Base-by-base conservation (phyloP, 352 stramenopile genomes). In the Phytophthora parvispora region DNA sequence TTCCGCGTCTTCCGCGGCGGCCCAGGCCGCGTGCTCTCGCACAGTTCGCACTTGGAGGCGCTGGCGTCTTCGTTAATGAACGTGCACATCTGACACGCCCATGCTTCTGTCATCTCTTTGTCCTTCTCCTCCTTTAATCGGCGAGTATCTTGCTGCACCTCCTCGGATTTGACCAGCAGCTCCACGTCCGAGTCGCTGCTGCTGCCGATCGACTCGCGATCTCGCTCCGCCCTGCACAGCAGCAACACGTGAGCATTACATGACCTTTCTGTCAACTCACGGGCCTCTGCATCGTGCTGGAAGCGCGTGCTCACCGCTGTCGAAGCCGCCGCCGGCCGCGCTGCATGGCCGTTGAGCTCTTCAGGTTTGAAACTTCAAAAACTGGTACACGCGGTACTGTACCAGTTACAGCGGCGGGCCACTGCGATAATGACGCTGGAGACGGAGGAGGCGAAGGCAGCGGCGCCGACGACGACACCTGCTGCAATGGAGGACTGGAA, bases 21-120 rank as follows among this genome's bases (percentile, higher is more conserved):
- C 31, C 45, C 72, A 24, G 63, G 55, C 18, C 75, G 73, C n/a
- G 58, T 48, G 13, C 63, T 82, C 18, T 72, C 65, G 56, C 83
- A 90, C 25, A 91, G 25, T 59, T 87, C 69, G 32, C 83, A 91
- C 34, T 56, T 42, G 2, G 20, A 49, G 4, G 61, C 60, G 48
- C 3, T 20, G 24, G 15, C 6, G n/a, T 71, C 27, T 57, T 70
- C 69, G 48, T 91, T 90, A 7, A 80, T 24, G 24, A 78, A 90
- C 8, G 83, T 91, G 53, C 83, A 91, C 43, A 69, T 73, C 7
- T 49, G 48, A 15, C 81, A 90, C 29, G 71, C 68, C 81, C 83
- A 90, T 8, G 52, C 10, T 3, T 55, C 36, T 32, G 29, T 55
- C 38, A 36, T 10, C 25, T 42, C 12, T 15, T 48, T 42, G 10